These are phyloP conservation scores for Carex scoparia DNA, from an alignment of 176 grass and related monocot genomes.

Conservation along the genomic window DNA sequence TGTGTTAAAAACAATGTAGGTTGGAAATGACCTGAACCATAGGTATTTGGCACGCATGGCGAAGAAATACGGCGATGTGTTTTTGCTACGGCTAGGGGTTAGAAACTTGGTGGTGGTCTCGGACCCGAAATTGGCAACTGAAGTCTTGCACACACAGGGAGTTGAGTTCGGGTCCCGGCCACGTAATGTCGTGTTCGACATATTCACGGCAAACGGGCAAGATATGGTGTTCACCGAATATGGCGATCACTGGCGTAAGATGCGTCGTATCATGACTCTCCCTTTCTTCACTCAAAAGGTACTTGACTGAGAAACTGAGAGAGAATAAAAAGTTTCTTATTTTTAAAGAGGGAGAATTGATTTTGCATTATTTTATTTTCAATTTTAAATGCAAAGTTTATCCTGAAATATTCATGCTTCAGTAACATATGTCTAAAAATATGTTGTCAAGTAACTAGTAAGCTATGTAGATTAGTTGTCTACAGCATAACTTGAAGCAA, in stretches of 20 bases:
- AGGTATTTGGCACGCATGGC: constrained; percentile 59
- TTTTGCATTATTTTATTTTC: not conserved
- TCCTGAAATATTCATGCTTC: not conserved
- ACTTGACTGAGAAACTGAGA: not conserved
- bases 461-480: not conserved
- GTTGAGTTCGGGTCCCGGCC: constrained; percentile 97
- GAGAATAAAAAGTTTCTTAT: not conserved
- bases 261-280: constrained; percentile 95
- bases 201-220: constrained; percentile 85
- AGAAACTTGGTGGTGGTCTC: constrained; percentile 91
- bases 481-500: not conserved
- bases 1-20: constrained; percentile 21
- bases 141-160: constrained; percentile 91
- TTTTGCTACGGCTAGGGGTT: constrained; percentile 76
- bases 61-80: constrained; percentile 58
- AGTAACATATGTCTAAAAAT: not conserved
- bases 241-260: constrained; percentile 96
- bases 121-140: constrained; percentile 62
- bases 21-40: constrained; percentile 95
- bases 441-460: not conserved
- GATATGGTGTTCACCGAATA: constrained; percentile 98
- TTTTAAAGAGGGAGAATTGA: not conserved
- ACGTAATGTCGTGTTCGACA: constrained; percentile 93
- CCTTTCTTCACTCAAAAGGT: constrained; percentile 94
- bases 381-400: not conserved